These are phyloP conservation scores for Penicillium sp. DNA, from an alignment of 2,329 filamentous ascomycete genomes.

Conservation along the genomic window DNA sequence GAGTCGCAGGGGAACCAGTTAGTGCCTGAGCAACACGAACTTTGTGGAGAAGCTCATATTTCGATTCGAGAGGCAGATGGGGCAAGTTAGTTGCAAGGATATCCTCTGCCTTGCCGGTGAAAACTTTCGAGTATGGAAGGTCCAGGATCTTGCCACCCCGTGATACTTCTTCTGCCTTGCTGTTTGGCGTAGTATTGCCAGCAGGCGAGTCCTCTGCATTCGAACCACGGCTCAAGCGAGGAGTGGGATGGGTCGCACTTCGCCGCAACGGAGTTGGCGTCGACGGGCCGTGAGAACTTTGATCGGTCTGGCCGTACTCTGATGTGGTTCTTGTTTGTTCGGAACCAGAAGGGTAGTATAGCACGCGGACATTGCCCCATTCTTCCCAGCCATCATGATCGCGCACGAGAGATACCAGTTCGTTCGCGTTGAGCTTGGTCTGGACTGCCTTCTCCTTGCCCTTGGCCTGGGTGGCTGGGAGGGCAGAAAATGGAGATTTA, in stretches of 20 bases:
- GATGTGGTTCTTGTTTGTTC: slow-evolving; percentile 34
- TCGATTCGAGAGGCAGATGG: slow-evolving; percentile 67
- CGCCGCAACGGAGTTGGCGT: slow-evolving; percentile 76
- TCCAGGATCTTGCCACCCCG: slow-evolving; percentile 59
- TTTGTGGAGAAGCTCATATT: slow-evolving; percentile 82
- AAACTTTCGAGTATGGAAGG: slow-evolving; percentile 54
- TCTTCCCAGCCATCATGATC: slow-evolving; percentile 62
- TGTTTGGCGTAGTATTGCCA: slow-evolving; percentile 45
- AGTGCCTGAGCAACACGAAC: slow-evolving; percentile 81
- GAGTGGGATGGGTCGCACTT: slow-evolving; percentile 59
- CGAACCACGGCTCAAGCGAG: slow-evolving; percentile 48
- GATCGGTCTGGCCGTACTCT: slow-evolving; percentile 30
- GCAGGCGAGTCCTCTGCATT: slow-evolving; percentile 51
- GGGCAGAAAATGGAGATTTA: slow-evolving; percentile 51
- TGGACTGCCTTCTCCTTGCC: slow-evolving; percentile 67
- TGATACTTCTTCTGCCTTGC: slow-evolving; percentile 36
- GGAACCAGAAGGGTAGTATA: slow-evolving; percentile 63
- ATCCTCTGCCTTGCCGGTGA: slow-evolving; percentile 37
- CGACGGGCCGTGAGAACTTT: slow-evolving; percentile 53
- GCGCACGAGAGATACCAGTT: slow-evolving; percentile 72
- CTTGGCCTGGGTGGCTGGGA: slow-evolving; percentile 61
- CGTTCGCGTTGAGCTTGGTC: slow-evolving; percentile 68
- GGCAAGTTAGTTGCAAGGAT: slow-evolving; percentile 47
- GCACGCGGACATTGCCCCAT: slow-evolving; percentile 76
- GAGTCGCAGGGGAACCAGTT: slow-evolving; percentile 60